Evolutionary conservation across 1,284 basidiomycete species (phyloP), one percentile per base, ranked within the genome.

Genomic region (Apiotrichum porosum): DNA sequence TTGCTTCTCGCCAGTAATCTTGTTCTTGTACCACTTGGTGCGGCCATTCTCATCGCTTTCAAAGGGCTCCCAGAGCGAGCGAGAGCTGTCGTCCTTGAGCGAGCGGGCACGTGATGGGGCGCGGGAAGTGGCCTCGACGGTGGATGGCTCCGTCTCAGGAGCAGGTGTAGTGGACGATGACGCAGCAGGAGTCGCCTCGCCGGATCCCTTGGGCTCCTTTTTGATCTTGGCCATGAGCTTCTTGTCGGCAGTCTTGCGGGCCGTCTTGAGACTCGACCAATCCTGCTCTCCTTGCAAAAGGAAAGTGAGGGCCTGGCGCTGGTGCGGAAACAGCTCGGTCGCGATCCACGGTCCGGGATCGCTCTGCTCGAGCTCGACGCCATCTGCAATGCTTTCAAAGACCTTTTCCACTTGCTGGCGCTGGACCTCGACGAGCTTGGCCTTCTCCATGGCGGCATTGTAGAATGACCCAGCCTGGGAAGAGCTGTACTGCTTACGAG

Each of bases 241-340:
- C 49, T 63, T 62, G 33, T 63, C 63, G 9, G 58, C 57, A 28
- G 56, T 51, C 44, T 66, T 65, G 37, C 61, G 57, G 9, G 68
- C 67, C 24, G 60, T 50, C 47, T 69, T 71, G 32, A 73, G 49
- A 24, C 61, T 58, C 15, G 62, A 57, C 34, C 54, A 59, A 45
- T 75, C 73, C 37, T 67, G 62, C 72, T 99, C 95, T 33, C 93
- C 82, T 62, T 94, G 89, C n/a, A 97, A 78, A 40, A 99, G 76
- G 73, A 99, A 99, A 1, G 93, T 91, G 19, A 99, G 78, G 19
- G 93, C 95, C 72, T 95, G 94, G 75, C 94, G 94, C 76, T 99
- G 95, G 76, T 99, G 95, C 15, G 92, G 88, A 72, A 97, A 97
- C 9, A 99, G 78, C 37, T 75, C 79, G n/a, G 95, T 95, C 30